Base-by-base conservation (phyloP, 768 basidiomycete genomes). In the Leccinum obscurum region DNA sequence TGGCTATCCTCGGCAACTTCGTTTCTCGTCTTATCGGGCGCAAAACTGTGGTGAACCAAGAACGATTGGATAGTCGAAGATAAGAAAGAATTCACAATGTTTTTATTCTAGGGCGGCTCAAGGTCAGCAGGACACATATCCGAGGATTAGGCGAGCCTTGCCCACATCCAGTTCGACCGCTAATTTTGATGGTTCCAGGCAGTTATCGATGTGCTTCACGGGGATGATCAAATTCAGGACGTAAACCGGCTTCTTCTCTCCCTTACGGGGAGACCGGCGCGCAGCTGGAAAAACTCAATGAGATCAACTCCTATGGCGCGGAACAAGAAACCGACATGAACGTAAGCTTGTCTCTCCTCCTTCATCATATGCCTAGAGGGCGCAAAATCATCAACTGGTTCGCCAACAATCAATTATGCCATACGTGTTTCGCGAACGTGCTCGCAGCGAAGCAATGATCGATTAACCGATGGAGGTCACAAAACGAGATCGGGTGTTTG, bases 161-260 rank as follows among this genome's bases (percentile, higher is more conserved):
- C 77, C 64, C 69, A 93, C 95, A 74, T 84, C 80, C 51, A 95
- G 78, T 57, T 88, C 83, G 34, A 95, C 78, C 6, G 77, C 68
- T 4, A 78, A 76, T 76, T 95, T 95, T 17, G 83, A 77, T n/a
- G 94, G 92, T 64, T 92, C 93, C 30, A 94, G 68, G 60, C 85
- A 85, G 58, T 90, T 88, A 68, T 97, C 93, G 9, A 97, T 77
- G 28, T 86, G 77, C 26, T 77, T 75, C 3, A 85, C 75, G 49
- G 92, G 86, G 20, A 95, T 75, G 9, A 77, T 79, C 60, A 98
- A 69, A 68, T 92, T 87, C 52, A 98, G 77, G 51, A 94, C 88
- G 71, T 91, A 98, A 61, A 94, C 85, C 5, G 94, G 87, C 71
- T 84, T 85, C 72, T 86, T 87, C 68, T 93, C 92, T 24, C 77